Evolutionary conservation across 176 grass and related monocot species (phyloP), one percentile per base, ranked within the genome.

Genomic region (Oryza glaberrima): DNA sequence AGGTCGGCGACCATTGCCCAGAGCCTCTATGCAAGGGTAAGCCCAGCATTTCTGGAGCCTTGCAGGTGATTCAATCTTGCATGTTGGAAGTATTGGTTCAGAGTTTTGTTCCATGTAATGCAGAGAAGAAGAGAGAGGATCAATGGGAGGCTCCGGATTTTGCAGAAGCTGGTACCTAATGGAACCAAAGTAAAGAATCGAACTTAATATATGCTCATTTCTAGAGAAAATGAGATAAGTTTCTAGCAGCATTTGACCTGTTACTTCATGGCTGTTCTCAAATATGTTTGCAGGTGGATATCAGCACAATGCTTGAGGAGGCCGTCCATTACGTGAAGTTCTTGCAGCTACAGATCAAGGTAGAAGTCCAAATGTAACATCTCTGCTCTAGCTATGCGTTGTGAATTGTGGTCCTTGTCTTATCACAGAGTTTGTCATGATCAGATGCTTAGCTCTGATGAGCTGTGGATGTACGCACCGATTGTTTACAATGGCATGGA

Each of bases 101-200:
- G 36, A 38, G 5, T 41, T 84, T 88, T 43, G 16, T 65, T 11
- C 17, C 58, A 8, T 74, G 44, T 73, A 30, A 77, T 88, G 65
- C 94, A 97, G 94, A 94, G 75, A 92, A 90, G 94, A 80, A 94
- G 90, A 52, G 90, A 94, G 58, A 92, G 86, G 43, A 94, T 97
- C 77, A 97, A 94, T 13, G 86, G 87, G 77, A 94, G 81, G 78
- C 92, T 92, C 60, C 90, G 78, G 46, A 88, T 80, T 34, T 60
- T 94, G 69, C 92, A 97, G 69, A 88, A 80, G 69, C 54, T 97
- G 19, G 88, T 94, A 9, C 94, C 94, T 7, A 97, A 94, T 72
- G 94, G 92, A 70, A 94, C 92, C 34, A 91, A 97, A 88, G 92
- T 92, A 82, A 87, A 34, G 19, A 11, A 47, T 61, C 30, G 30